Conservation (phyloP, 805 yeast genomes). For the Yamadazyma akitaensis region DNA sequence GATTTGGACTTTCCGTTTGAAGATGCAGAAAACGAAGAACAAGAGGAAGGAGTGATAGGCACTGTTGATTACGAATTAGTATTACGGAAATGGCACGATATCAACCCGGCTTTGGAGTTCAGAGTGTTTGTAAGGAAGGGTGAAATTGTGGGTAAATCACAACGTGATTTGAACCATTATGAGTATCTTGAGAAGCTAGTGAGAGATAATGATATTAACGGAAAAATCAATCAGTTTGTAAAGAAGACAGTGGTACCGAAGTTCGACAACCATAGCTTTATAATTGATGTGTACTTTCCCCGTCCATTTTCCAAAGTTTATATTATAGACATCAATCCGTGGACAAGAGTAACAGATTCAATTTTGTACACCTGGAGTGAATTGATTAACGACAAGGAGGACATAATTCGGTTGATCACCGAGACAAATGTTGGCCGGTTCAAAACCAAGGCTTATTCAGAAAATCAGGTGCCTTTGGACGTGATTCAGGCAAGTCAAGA, state of each 20-base stretch:
- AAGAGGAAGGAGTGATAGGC: constrained; percentile 13
- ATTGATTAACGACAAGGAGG: constrained; percentile 35
- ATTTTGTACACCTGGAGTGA: constrained; percentile 85
- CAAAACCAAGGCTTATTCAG: constrained; percentile 78
- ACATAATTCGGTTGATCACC: constrained; percentile 62
- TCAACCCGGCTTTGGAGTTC: constrained; percentile 90
- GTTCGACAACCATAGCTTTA: constrained; percentile 33
- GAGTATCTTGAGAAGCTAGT: constrained; percentile 61
- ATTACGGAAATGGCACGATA: constrained; percentile 73
- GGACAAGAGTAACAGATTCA: constrained; percentile 72
- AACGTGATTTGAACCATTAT: constrained; percentile 83
- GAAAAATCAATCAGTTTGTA: constrained; percentile 24
- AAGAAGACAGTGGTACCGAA: constrained; percentile 30
- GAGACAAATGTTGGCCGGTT: constrained; percentile 72
- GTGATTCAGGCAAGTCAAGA: constrained; percentile 79
- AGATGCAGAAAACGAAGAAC: constrained; percentile 20
- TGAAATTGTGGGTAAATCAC: constrained; percentile 68
- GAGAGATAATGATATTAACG: constrained; percentile 23
- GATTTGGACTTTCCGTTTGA: constrained; percentile 76
- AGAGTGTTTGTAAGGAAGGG: constrained; percentile 74
- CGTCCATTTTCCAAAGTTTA: constrained; percentile 63
- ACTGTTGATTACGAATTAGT: constrained; percentile 55
- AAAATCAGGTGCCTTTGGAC: constrained; percentile 88
- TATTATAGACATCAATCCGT: constrained; percentile 86
- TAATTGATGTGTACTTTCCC: constrained; percentile 81